Conservation (phyloP, 176 grass and related monocot genomes). For the Aegilops bicornis region DNA sequence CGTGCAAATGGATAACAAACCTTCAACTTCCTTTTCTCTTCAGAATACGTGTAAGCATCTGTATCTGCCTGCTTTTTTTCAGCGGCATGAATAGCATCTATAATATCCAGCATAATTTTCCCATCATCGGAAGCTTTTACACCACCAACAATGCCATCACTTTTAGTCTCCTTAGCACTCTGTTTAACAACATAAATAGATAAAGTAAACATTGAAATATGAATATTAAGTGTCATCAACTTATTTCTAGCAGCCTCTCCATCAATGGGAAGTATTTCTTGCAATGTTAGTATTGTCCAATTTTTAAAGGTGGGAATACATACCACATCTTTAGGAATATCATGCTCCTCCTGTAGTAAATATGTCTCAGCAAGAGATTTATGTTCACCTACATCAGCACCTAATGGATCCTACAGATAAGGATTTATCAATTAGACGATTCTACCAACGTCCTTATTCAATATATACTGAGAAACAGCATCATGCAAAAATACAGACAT, state of each 20-base stretch:
- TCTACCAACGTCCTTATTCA: not conserved
- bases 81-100: constrained; percentile 93
- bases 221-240: not conserved
- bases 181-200: constrained; percentile 13
- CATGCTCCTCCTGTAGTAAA: constrained; percentile 60
- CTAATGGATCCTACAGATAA: constrained; percentile 47
- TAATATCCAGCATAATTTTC: constrained; percentile 72
- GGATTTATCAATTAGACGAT: constrained; percentile 26
- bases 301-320: constrained; percentile 21
- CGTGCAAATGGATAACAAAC: constrained; percentile 44
- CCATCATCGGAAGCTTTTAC: constrained; percentile 49
- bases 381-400: constrained; percentile 37
- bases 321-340: constrained; percentile 38
- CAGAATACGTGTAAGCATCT: constrained; percentile 87
- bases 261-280: not conserved
- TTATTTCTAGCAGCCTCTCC: constrained; percentile 1
- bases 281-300: not conserved
- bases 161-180: constrained; percentile 38
- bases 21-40: constrained; percentile 98
- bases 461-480: constrained; percentile 10
- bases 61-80: constrained; percentile 90
- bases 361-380: constrained; percentile 85
- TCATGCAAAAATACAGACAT: not conserved
- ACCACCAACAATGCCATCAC: constrained; percentile 27
- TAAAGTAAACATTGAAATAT: constrained; percentile 8